Conservation (phyloP, 2,329 filamentous ascomycete species). For the Paraphaeosphaeria sporulosa region DNA sequence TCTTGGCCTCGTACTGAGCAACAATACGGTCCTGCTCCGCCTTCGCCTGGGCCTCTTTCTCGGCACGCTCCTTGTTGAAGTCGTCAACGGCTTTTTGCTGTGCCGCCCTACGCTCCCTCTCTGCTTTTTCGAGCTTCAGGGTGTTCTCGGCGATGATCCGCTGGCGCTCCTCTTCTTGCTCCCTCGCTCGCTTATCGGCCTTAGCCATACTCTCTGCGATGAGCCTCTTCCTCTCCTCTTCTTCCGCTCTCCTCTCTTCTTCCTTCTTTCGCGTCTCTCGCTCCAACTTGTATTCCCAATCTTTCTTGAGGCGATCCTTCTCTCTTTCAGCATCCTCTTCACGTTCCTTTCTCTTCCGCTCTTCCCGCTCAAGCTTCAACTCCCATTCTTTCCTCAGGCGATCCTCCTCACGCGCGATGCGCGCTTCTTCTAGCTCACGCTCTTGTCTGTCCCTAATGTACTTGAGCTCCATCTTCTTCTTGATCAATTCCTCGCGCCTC, state of each 20-base stretch:
- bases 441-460: slow-evolving; percentile 45
- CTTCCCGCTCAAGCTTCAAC: slow-evolving; percentile 37
- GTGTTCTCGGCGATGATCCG: slow-evolving; percentile 39
- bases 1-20: slow-evolving; percentile 47
- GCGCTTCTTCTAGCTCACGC: slow-evolving; percentile 39
- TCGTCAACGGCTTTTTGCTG: slow-evolving; percentile 44
- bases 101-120: slow-evolving; percentile 38
- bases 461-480: slow-evolving; percentile 45
- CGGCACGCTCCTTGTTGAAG: slow-evolving; percentile 42
- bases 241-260: slow-evolving; percentile 24
- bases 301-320: slow-evolving; percentile 40
- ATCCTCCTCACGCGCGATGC: slow-evolving; percentile 38
- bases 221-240: slow-evolving; percentile 37
- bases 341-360: slow-evolving; percentile 29
- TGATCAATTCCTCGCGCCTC: slow-evolving; percentile 46
- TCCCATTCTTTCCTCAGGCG: slow-evolving; percentile 42
- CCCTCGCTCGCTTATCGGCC: slow-evolving; percentile 37
- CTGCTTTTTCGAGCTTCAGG: slow-evolving; percentile 34
- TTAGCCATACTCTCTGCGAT: slow-evolving; percentile 42
- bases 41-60: slow-evolving; percentile 41
- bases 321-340: slow-evolving; percentile 31
- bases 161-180: slow-evolving; percentile 36
- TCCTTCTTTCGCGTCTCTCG: slow-evolving; percentile 31
- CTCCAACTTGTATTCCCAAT: slow-evolving; percentile 41
- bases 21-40: slow-evolving; percentile 44